Evolutionary conservation across 495 filamentous ascomycete species (phyloP), one percentile per base, ranked within the genome.

Genomic region (Penicillium arizonense): DNA sequence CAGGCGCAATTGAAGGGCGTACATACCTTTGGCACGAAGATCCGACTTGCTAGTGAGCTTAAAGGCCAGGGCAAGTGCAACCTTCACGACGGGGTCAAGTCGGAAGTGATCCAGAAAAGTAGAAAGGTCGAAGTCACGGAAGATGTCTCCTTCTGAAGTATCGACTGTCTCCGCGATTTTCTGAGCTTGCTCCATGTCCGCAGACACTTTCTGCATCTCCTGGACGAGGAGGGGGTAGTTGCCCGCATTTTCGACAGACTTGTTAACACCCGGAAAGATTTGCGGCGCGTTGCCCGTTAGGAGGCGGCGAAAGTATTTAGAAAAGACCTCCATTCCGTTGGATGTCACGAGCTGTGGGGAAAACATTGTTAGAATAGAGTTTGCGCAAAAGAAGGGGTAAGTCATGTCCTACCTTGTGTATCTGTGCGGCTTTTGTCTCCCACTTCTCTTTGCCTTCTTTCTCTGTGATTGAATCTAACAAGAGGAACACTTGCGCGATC

Each of bases 281-380:
- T 90, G 87, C 44, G 84, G 77, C 53, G 90, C 87, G 81, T 95
- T 96, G 63, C 82, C 82, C 67, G 82, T 86, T 48, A 97, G 80
- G 62, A 96, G 79, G 66, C 91, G 89, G 67, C 87, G 84, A 72
- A 96, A 95, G 71, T 92, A 96, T 75, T 87, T 95, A 33, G 86
- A 81, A 71, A 88, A 96, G 59, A 94, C 90, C 77, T 96, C 92
- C 91, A 96, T 96, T 65, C 90, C 90, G 92, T 94, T 84, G 55
- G 91, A 90, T 80, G 94, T 87, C 66, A 96, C 85, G 58, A 97
- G 82, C 91, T 96, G 59, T 23, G 34, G 52, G 42, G 7, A 20
- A 44, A 46, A 56, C 14, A 55, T 55, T 38, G 38, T 69, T 24
- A 68, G 57, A 38, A 21, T 33, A 3, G 12, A 34, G 23, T 14